A percentile compares a stretch with the other conserved stretches of the same genome.
These are phyloP conservation scores for Suillus sp. DNA, from an alignment of 768 basidiomycete species.

Conservation along the genomic window DNA sequence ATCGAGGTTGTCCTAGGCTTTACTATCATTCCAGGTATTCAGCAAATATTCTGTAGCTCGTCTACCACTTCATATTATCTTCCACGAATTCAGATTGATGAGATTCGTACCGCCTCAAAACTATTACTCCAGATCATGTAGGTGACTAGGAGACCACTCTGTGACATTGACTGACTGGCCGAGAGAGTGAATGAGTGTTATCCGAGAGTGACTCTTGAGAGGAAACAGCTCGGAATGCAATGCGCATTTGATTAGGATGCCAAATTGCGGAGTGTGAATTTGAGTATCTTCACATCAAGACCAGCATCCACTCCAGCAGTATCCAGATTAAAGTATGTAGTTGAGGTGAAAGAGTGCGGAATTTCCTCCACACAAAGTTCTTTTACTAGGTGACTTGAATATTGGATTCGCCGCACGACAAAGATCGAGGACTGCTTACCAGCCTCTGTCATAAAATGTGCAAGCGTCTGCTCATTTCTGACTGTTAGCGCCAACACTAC, in stretches of 20 bases:
- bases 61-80: too few relatives aligned
- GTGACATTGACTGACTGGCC: neutral
- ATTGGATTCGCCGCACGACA: slow-evolving; percentile 8
- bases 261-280: slow-evolving; percentile 29
- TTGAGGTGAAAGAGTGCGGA: slow-evolving; percentile 11
- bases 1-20: too few relatives aligned
- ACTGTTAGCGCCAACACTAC: slow-evolving; percentile 45
- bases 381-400: slow-evolving; percentile 17
- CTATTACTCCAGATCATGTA: too few relatives aligned
- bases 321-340: slow-evolving; percentile 27
- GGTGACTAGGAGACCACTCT: neutral
- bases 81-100: too few relatives aligned
- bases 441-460: slow-evolving; percentile 43
- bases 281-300: slow-evolving; percentile 48
- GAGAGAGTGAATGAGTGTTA: neutral
- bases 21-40: too few relatives aligned
- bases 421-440: slow-evolving; percentile 21
- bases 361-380: slow-evolving; percentile 34
- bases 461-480: slow-evolving; percentile 57
- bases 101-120: too few relatives aligned
- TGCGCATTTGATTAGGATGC: neutral
- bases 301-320: slow-evolving; percentile 33
- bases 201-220: neutral
- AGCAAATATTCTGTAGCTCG: too few relatives aligned
- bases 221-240: neutral